Base-by-base conservation (phyloP, 2,329 filamentous ascomycete genomes). In the Calonectria fujianensis region DNA sequence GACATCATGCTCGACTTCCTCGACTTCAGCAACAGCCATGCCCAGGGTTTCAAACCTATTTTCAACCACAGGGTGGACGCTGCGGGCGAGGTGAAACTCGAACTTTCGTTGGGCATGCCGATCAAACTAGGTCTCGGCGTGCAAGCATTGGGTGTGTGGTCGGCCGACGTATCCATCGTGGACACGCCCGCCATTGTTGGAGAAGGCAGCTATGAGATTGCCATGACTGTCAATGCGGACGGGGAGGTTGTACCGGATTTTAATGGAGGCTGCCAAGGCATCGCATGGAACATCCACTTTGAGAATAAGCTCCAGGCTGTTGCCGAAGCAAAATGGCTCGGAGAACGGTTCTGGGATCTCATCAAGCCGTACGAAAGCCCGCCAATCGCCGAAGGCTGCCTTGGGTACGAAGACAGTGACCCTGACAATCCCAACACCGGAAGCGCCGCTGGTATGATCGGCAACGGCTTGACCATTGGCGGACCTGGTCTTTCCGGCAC, bases 251-350 rank as follows among this genome's bases (percentile, higher is more conserved):
- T 32, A 1, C 3, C 8, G 1, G 41, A 67, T 13, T 11, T 74
- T 32, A 61, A 70, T 7, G 72, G 51, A 18, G 52, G 29, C 61
- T 74, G 72, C 27, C 68, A 74, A 18, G 68, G 72, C 5, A 32
- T 74, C 32, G 32, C 51, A 27, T 74, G 63, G 61, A 61, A 68
- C 11, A 51, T 68, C 24, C 35, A 63, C 51, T 70, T 74, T 24
- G 32, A 66, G 13, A 74, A 74, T 14, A 63, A 51, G 3, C 51
- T 74, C 14, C 32, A 74, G 18, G 67, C 50, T 11, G 68, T 71
- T 16, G 18, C 66, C 7, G n/a, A 66, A 11, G 31, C 48, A 0
- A 27, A 66, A 18, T 31, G 20, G 32, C 5, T 70, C 41, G 51
- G n/a, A 14, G 41, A 61, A 24, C 11, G 24, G 18, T 11, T 31